Evolutionary conservation across 345 rosid species (phyloP).

Genomic region (Carallia brachiata): DNA sequence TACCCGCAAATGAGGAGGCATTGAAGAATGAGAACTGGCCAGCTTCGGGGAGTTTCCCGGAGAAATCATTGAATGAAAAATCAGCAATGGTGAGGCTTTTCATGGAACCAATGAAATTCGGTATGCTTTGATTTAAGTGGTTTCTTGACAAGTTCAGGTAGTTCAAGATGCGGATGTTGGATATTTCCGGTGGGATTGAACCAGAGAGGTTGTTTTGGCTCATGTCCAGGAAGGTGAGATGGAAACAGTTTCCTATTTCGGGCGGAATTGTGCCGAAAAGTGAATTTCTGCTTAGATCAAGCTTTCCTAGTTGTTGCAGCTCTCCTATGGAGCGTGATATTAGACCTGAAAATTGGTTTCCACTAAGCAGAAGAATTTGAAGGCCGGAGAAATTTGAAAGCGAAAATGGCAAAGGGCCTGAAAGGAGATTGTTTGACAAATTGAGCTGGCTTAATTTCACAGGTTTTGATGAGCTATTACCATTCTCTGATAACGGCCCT

Average conservation of each 20-base stretch:
- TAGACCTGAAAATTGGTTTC: slow-evolving; percentile 61
- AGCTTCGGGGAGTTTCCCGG: slow-evolving; percentile 70
- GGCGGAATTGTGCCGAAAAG: slow-evolving; percentile 49
- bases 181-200: slow-evolving; percentile 55
- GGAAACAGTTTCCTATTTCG: slow-evolving; percentile 46
- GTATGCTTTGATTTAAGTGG: slow-evolving; percentile 56
- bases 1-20: slow-evolving; percentile 75
- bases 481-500: slow-evolving; percentile 34
- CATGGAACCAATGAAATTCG: slow-evolving; percentile 61
- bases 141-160: slow-evolving; percentile 88
- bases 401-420: slow-evolving; percentile 66
- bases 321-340: slow-evolving; percentile 27
- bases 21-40: slow-evolving; percentile 80
- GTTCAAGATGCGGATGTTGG: slow-evolving; percentile 53
- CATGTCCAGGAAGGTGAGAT: slow-evolving; percentile 44
- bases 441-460: slow-evolving; percentile 48
- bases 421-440: slow-evolving; percentile 67
- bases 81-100: slow-evolving; percentile 79
- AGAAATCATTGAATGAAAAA: slow-evolving; percentile 81
- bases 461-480: slow-evolving; percentile 34
- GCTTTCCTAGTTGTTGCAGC: slow-evolving; percentile 23
- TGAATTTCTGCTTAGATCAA: slow-evolving; percentile 28
- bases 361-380: slow-evolving; percentile 62
- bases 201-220: slow-evolving; percentile 79
- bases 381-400: slow-evolving; percentile 60